Base-by-base conservation (phyloP, 129 eudicot genomes). In the Flaveria linearis region DNA sequence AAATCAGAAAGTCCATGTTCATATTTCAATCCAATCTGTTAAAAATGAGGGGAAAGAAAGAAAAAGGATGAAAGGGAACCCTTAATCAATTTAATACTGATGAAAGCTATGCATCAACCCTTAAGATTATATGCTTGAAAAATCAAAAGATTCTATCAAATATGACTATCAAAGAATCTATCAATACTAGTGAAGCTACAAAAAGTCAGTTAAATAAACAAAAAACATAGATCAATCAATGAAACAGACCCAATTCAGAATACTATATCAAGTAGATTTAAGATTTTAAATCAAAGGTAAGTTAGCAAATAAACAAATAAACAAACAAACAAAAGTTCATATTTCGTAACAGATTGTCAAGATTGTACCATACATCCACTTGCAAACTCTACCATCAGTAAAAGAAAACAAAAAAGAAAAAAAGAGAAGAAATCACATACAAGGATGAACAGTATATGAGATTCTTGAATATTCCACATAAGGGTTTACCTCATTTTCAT, bases 391-490 rank as follows among this genome's bases (percentile, higher is more conserved):
- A 75, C 72, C 56, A 58, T 57, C 68, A 80, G 33, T 36, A 61
- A 7, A 61, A 22, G 28, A 69, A 58, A 63, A 10, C 20, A 13
- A 22, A 53, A 22, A 7, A 53, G n/a, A 57, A 62, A 68, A 75
- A 26, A 6, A n/a, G 30, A 78, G 3, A 78, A 8, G 17, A 52
- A 52, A n/a, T 52, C 28, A 69, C 25, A 60, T 6, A 62, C 45
- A 63, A 61, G 22, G 57, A 60, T 23, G 68, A 57, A 46, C 25
- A 77, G 58, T 68, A 45, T 64, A 41, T 60, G 65, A 87, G 96
- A 90, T 87, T 90, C 96, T 82, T 82, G 90, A 84, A 90, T 84
- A 90, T 90, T 90, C 90, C 87, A 83, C 16, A 23, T 49, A 70
- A 20, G 71, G 69, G 36, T 67, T 73, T 41, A 23, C 18, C 73